phyloP scores from a whole-genome alignment of 805 yeast species.

The Saccharomycopsis javanensis region DNA sequence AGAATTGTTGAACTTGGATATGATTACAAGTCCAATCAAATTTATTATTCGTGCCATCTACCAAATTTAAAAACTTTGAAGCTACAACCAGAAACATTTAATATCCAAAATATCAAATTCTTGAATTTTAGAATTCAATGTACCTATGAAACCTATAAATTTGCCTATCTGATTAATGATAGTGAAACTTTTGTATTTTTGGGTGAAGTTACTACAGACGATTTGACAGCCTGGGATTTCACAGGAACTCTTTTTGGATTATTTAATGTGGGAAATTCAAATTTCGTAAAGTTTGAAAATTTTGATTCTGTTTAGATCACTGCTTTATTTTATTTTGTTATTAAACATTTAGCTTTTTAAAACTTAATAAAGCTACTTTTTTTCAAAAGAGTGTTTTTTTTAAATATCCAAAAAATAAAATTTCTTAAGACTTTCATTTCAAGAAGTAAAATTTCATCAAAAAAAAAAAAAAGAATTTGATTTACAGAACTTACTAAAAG shows the following conservation, averaged over 20 bases:
- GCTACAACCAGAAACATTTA: not conserved
- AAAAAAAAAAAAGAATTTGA: too few relatives aligned
- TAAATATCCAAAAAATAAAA: too few relatives aligned
- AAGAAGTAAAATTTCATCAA: too few relatives aligned
- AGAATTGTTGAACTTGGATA: conserved; percentile 11
- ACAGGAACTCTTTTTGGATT: conserved; percentile 15
- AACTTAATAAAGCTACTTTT: too few relatives aligned
- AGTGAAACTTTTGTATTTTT: conserved; percentile 2
- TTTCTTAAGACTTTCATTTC: too few relatives aligned
- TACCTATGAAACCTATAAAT: not conserved
- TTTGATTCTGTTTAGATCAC: not conserved
- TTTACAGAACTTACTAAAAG: too few relatives aligned
- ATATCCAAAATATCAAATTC: not conserved
- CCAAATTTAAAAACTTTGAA: not conserved
- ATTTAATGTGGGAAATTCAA: not conserved
- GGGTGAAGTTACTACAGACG: conserved; percentile 4
- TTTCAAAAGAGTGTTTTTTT: too few relatives aligned
- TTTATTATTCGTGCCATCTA: conserved; percentile 3
- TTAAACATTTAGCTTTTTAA: too few relatives aligned
- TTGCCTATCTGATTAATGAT: not conserved
- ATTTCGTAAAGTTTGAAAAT: not conserved
- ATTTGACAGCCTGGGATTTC: conserved; percentile 17
- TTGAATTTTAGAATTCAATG: conserved; percentile 4
- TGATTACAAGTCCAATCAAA: not conserved
- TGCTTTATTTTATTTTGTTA: too few relatives aligned